Base-by-base conservation (phyloP, 306 rosid species). In the Vicia sativa region DNA sequence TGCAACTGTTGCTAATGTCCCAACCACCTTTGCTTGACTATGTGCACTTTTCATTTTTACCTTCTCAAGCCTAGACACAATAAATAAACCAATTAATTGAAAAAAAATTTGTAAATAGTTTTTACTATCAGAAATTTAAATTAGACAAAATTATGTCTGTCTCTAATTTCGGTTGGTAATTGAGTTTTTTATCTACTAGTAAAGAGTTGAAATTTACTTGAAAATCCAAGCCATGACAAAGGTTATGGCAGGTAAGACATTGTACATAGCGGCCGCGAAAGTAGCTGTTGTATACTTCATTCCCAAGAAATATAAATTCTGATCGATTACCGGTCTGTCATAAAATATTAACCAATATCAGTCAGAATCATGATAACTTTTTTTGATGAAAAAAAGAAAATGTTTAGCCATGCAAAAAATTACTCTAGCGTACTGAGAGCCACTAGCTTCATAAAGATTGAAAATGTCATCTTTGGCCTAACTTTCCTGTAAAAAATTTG, bases 211-310 rank as follows among this genome's bases (percentile, higher is more conserved):
- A 43, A 34, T 2, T 52, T 81, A 93, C 98, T 91, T 77, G 9
- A 88, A 82, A 19, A 88, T 64, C 58, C 82, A 90, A 71, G 99
- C 99, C 97, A 93, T 80, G 46, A 88, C 3, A 65, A 93, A 93
- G 58, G 99, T 83, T 39, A 93, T 76, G 78, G 97, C 97, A 2
- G 99, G 99, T 49, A 93, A 92, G 68, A 93, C 77, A 60, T 93
- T 93, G 80, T 58, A 55, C 96, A 90, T 90, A 58, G 99, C 79
- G 2, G 87, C 86, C 6, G 97, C 99, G 74, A 88, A 93, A n/a
- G 99, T 90, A 69, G 99, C 99, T 42, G 96, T 86, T 58, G 99
- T 93, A 86, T 90, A 87, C 79, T 84, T 93, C 96, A 90, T 85
- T 65, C 99, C 99, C 83, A 87, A 14, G 77, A 73, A 90, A 45